These are phyloP conservation scores for Fusarium sp. DNA, from an alignment of 2,329 filamentous ascomycete genomes.

Conservation along the genomic window DNA sequence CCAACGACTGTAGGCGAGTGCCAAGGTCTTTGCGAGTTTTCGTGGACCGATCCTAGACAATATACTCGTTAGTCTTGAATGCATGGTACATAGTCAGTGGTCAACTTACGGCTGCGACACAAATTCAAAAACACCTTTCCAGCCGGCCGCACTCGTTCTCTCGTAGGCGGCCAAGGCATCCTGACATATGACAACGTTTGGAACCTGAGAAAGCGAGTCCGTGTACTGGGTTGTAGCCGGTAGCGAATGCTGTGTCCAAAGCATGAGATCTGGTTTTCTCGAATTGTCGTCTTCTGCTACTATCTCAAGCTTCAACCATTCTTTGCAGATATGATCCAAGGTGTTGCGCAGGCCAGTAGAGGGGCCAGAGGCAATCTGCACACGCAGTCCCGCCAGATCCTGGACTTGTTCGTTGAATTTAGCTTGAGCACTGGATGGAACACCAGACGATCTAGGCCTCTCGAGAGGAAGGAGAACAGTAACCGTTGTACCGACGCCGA, in stretches of 20 bases:
- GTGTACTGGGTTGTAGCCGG: neutral
- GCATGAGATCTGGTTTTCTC: neutral
- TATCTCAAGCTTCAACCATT: slow-evolving; percentile 3
- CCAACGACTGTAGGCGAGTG: neutral
- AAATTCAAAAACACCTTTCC: slow-evolving; percentile 6
- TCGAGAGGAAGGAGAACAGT: neutral
- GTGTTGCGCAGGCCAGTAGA: too few relatives aligned
- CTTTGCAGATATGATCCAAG: neutral
- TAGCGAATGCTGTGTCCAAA: neutral
- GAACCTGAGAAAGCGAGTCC: neutral
- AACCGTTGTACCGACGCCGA: neutral
- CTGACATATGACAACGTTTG: neutral
- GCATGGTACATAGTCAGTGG: too few relatives aligned
- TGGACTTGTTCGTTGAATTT: neutral
- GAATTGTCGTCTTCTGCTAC: neutral
- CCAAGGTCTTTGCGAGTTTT: neutral
- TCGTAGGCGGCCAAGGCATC: neutral
- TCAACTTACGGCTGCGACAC: slow-evolving; percentile 2
- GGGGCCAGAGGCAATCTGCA: neutral
- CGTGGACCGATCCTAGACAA: neutral
- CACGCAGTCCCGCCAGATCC: neutral
- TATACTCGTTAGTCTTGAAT: neutral
- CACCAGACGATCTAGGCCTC: neutral
- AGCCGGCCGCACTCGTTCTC: neutral
- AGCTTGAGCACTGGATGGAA: neutral